Conservation (phyloP, 2,329 filamentous ascomycete genomes). For the Sporothrix brasiliensis region DNA sequence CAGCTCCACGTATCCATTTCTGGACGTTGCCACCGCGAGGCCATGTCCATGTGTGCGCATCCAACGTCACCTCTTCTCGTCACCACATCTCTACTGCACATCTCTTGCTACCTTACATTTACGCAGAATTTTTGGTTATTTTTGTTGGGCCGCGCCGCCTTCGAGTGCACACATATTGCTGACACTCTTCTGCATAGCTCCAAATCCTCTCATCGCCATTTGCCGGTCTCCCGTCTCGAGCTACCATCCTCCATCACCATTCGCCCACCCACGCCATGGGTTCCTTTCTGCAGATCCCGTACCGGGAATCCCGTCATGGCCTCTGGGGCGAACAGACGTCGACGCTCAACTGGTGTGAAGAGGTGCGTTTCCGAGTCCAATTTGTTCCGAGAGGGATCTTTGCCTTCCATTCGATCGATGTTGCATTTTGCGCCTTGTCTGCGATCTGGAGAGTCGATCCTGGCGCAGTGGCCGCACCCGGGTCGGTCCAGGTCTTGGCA, state of each 20-base stretch:
- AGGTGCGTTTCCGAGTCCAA: constrained; percentile 38
- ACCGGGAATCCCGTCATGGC: constrained; percentile 44
- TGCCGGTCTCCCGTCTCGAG: neutral
- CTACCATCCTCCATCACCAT: neutral
- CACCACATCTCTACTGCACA: neutral
- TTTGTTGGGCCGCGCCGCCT: neutral
- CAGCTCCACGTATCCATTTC: constrained; percentile 17
- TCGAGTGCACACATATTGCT: neutral
- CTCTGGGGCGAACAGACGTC: constrained; percentile 47
- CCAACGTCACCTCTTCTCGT: constrained; percentile 3
- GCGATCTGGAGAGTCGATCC: neutral
- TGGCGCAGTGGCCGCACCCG: neutral
- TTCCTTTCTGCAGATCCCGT: constrained; percentile 40
- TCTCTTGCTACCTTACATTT: neutral
- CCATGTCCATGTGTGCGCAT: neutral
- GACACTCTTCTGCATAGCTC: constrained; percentile 1
- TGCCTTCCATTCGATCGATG: neutral
- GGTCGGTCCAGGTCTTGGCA: constrained; percentile 1
- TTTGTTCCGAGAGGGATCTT: neutral
- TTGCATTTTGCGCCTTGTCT: neutral
- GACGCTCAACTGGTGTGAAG: constrained; percentile 48
- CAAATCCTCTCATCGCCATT: neutral
- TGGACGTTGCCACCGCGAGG: neutral
- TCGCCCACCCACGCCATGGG: constrained; percentile 24
- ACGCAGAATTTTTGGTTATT: neutral